Conservation (phyloP, 495 filamentous ascomycete species). For the Mycothermus thermophilus region DNA sequence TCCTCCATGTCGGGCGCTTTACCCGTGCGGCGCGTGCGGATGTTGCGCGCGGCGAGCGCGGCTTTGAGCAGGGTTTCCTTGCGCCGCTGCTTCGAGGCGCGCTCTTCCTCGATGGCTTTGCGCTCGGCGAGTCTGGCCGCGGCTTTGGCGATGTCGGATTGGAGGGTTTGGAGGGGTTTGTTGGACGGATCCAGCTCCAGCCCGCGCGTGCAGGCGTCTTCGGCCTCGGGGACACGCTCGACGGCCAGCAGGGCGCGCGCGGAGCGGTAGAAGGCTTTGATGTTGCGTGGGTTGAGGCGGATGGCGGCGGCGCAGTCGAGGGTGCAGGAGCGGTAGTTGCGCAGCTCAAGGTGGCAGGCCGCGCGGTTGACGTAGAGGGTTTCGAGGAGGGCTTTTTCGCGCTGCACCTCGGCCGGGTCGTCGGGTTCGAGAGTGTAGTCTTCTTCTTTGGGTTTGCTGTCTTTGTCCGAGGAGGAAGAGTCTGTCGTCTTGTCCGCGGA, state of each 20-base stretch:
- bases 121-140: slow-evolving; percentile 22
- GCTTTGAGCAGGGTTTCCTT: slow-evolving; percentile 47
- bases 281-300: slow-evolving; percentile 57
- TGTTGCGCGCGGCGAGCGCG: slow-evolving; percentile 62
- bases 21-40: slow-evolving; percentile 49
- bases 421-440: slow-evolving; percentile 24
- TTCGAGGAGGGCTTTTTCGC: slow-evolving; percentile 51
- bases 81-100: slow-evolving; percentile 30
- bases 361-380: slow-evolving; percentile 74
- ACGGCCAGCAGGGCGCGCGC: slow-evolving; percentile 61
- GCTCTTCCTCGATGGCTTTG: slow-evolving; percentile 35
- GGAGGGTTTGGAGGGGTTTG: slow-evolving; percentile 40
- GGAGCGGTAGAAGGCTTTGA: slow-evolving; percentile 84
- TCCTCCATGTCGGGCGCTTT: slow-evolving; percentile 77
- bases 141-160: slow-evolving; percentile 39
- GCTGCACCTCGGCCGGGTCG: slow-evolving; percentile 35
- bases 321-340: slow-evolving; percentile 72
- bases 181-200: slow-evolving; percentile 49
- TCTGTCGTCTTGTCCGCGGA: slow-evolving; percentile 28
- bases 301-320: slow-evolving; percentile 71
- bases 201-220: slow-evolving; percentile 58
- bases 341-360: slow-evolving; percentile 56
- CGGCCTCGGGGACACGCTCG: slow-evolving; percentile 57
- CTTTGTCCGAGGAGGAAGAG: slow-evolving; percentile 5
- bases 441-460: slow-evolving; percentile 8